Base-by-base conservation (phyloP, 2,329 filamentous ascomycete genomes). In the Neofusicoccum sp. region DNA sequence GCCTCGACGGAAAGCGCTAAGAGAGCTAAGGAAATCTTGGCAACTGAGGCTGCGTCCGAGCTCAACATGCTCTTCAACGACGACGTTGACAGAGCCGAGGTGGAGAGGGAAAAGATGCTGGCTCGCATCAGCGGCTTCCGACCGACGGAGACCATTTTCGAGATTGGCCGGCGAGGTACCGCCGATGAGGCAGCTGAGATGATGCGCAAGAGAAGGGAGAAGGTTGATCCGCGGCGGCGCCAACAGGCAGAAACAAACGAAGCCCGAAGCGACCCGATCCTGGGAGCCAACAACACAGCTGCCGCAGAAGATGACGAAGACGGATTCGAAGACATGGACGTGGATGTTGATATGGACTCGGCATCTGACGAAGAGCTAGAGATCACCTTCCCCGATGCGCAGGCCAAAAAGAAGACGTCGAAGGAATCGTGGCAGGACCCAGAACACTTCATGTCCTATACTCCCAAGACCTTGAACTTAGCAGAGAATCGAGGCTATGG, bases 401-500 rank as follows among this genome's bases (percentile, higher is more conserved):
- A 78, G 51, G 69, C 71, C 36, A 64, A 67, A 38, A 64, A 71
- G 61, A 68, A 69, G 60, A 63, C 53, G 61, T 71, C 41, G 61
- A 65, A 65, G 30, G 68, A 77, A 11, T 84, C 87, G 47, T 96
- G 87, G 83, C 86, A 90, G 71, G 93, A 97, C 72, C 84, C 87
- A 0, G 93, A 97, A 45, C 86, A 95, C 67, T 99, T 96, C 86
- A 98, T 99, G 92, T 90, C 91, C 8, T 99, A 99, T 81, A 90
- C 86, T 1, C 95, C 95, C 0, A 88, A 89, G 63, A 87, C 86
- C 43, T 84, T 85, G 67, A 95, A 93, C 73, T 82, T 89, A 4
- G 90, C 89, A 57, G 93, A 98, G 77, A 92, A 97, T 72, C 89
- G 90, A 59, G 95, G 88, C 11, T 99, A 99, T 76, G 92, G 93